These are phyloP conservation scores for Leishmania lainsoni DNA, from an alignment of 208 protist genomes.

Conservation along the genomic window DNA sequence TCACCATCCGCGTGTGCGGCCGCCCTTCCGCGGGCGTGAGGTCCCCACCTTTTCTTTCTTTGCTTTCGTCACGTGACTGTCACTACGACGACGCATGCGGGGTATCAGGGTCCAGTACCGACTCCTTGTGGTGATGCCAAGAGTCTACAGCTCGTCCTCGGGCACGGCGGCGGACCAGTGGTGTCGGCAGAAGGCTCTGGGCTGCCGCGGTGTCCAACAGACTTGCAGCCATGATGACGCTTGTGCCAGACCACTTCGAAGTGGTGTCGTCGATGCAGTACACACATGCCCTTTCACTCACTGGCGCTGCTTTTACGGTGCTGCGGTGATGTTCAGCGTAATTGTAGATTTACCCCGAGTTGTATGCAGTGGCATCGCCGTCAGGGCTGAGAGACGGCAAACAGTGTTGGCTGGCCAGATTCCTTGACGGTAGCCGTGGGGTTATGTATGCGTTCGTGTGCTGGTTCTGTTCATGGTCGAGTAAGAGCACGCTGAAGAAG, in stretches of 20 bases:
- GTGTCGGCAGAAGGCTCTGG: neutral
- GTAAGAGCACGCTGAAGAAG: neutral
- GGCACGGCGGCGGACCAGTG: neutral
- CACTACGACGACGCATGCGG: too few relatives aligned
- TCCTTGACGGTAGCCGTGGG: too few relatives aligned
- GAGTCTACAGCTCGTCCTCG: neutral
- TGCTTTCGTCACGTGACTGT: neutral
- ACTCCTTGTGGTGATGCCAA: neutral
- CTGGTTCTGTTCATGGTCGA: neutral
- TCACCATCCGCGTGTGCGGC: neutral
- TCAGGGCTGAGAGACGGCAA: too few relatives aligned
- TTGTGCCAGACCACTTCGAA: neutral
- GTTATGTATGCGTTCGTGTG: neutral
- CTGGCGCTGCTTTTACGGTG: neutral
- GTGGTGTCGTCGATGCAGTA: neutral
- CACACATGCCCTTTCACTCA: too few relatives aligned
- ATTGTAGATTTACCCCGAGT: too few relatives aligned
- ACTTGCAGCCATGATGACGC: neutral
- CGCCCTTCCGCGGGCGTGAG: neutral
- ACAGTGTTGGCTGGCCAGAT: too few relatives aligned
- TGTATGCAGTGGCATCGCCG: too few relatives aligned
- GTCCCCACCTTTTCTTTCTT: neutral
- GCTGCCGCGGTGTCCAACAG: neutral
- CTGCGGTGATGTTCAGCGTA: neutral
- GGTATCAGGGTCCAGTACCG: neutral